A percentile compares a stretch with the other conserved stretches of the same genome.
These are phyloP conservation scores for Alternaria postmessia DNA, from an alignment of 2,329 filamentous ascomycete genomes.

Conservation along the genomic window DNA sequence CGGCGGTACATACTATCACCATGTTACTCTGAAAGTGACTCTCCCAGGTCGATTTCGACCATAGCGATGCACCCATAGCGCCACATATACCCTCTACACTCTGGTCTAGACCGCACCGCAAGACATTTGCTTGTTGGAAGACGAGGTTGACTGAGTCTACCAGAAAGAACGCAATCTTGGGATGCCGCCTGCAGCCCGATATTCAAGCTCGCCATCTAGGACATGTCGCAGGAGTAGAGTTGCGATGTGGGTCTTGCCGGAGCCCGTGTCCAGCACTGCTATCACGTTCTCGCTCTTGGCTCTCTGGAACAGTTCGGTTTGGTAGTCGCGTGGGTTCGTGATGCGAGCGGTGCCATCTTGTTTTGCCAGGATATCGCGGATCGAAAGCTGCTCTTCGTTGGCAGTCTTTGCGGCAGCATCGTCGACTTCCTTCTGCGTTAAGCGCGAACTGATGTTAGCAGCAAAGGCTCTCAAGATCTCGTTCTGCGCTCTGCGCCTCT, in stretches of 20 bases:
- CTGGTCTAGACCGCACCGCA: constrained; percentile 82
- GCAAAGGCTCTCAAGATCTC: constrained; percentile 54
- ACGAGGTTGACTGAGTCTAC: constrained; percentile 89
- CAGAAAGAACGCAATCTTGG: constrained; percentile 84
- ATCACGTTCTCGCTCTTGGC: constrained; percentile 88
- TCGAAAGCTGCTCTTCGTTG: constrained; percentile 61
- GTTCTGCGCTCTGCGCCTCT: constrained; percentile 54
- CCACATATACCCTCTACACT: constrained; percentile 79
- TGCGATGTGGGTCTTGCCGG: constrained; percentile 96
- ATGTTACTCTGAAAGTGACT: constrained; percentile 70
- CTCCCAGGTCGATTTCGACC: constrained; percentile 68
- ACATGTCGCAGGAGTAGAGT: constrained; percentile 81
- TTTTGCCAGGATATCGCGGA: constrained; percentile 62
- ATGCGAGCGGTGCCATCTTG: constrained; percentile 68
- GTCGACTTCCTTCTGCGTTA: constrained; percentile 53
- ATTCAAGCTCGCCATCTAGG: constrained; percentile 78
- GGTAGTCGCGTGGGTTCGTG: constrained; percentile 84
- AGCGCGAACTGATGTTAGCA: constrained; percentile 53
- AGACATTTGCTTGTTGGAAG: constrained; percentile 85
- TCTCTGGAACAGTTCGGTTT: constrained; percentile 87
- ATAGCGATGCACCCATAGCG: constrained; percentile 67
- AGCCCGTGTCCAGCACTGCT: constrained; percentile 92
- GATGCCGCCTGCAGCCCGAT: constrained; percentile 66
- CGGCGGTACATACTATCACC: constrained; percentile 91
- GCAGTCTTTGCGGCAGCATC: constrained; percentile 41